These are phyloP conservation scores for Paramyrothecium sp. DNA, from an alignment of 2,329 filamentous ascomycete species.

Conservation along the genomic window DNA sequence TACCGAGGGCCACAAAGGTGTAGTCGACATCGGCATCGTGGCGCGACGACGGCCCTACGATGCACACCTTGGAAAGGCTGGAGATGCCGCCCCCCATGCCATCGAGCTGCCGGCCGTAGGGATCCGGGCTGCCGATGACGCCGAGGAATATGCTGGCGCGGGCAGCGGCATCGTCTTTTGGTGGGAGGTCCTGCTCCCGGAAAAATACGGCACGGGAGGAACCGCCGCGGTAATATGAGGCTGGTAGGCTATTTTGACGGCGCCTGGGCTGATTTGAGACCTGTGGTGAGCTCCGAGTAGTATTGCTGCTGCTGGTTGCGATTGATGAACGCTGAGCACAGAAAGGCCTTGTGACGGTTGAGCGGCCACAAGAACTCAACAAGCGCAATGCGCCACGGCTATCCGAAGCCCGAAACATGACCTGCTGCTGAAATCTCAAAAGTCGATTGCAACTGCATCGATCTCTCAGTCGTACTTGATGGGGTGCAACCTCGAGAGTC, in stretches of 20 bases:
- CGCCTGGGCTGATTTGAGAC: background rate
- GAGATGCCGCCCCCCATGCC: slow-evolving; percentile 67
- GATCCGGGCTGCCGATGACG: slow-evolving; percentile 62
- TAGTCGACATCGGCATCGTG: slow-evolving; percentile 24
- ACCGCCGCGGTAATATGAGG: slow-evolving; percentile 63
- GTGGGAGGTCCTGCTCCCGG: slow-evolving; percentile 7
- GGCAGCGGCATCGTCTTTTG: slow-evolving; percentile 1
- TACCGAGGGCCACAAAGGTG: slow-evolving; percentile 64
- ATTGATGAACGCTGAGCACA: too few relatives aligned
- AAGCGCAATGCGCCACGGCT: too few relatives aligned
- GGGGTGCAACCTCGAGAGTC: too few relatives aligned
- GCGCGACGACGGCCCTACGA: slow-evolving; percentile 49
- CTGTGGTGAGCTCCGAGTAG: background rate
- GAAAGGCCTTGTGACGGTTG: too few relatives aligned
- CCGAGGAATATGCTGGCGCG: slow-evolving; percentile 48
- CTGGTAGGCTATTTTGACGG: slow-evolving; percentile 33
- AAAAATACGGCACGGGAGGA: slow-evolving; percentile 59
- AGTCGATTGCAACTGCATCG: too few relatives aligned
- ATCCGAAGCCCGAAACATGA: too few relatives aligned
- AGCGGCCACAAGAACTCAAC: too few relatives aligned
- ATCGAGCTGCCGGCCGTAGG: slow-evolving; percentile 65
- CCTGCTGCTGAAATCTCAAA: too few relatives aligned
- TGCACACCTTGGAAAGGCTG: slow-evolving; percentile 65
- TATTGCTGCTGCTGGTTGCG: too few relatives aligned
- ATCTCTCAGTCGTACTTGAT: too few relatives aligned